Conservation (phyloP, 192 early-diverging fungal genomes). For the Blastocladiella britannica region DNA sequence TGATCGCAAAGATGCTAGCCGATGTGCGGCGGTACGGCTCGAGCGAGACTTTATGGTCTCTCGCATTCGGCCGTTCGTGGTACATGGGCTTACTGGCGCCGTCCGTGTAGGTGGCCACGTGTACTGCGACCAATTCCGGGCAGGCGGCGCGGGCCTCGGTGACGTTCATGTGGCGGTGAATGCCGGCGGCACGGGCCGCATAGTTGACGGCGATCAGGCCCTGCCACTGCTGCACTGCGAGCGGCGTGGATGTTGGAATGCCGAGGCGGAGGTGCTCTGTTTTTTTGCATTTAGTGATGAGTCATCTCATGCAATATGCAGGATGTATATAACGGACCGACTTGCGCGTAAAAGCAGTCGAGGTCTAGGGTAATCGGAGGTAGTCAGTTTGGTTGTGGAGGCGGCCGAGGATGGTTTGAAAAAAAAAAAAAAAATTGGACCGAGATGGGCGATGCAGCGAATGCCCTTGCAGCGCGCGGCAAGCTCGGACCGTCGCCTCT, state of each 20-base stretch:
- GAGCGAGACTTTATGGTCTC: slow-evolving; percentile 75
- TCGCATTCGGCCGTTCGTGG: slow-evolving; percentile 35
- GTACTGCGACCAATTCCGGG: slow-evolving; percentile 49
- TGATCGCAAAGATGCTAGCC: slow-evolving; percentile 46
- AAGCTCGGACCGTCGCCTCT: too few relatives aligned
- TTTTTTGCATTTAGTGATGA: slow-evolving; percentile 36
- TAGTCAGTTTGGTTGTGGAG: too few relatives aligned
- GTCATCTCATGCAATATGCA: background rate
- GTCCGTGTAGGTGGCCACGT: slow-evolving; percentile 58
- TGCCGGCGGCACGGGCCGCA: slow-evolving; percentile 53
- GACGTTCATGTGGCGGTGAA: slow-evolving; percentile 36
- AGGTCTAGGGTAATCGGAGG: too few relatives aligned
- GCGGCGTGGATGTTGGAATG: slow-evolving; percentile 37
- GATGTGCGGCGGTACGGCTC: slow-evolving; percentile 59
- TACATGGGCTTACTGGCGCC: slow-evolving; percentile 46
- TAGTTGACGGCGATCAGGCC: slow-evolving; percentile 55
- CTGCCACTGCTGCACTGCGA: slow-evolving; percentile 83
- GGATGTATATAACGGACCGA: slow-evolving; percentile 27
- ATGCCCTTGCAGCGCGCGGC: too few relatives aligned
- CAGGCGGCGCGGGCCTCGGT: slow-evolving; percentile 28
- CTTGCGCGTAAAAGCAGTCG: slow-evolving; percentile 62
- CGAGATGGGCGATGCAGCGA: too few relatives aligned
- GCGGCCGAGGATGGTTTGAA: too few relatives aligned
- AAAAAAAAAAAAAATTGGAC: too few relatives aligned
- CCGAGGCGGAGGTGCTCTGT: too few relatives aligned